Evolutionary conservation across 176 grass and related monocot genomes (phyloP), one percentile per base, ranked within the genome.

Genomic region (Miscanthus lutarioriparius): DNA sequence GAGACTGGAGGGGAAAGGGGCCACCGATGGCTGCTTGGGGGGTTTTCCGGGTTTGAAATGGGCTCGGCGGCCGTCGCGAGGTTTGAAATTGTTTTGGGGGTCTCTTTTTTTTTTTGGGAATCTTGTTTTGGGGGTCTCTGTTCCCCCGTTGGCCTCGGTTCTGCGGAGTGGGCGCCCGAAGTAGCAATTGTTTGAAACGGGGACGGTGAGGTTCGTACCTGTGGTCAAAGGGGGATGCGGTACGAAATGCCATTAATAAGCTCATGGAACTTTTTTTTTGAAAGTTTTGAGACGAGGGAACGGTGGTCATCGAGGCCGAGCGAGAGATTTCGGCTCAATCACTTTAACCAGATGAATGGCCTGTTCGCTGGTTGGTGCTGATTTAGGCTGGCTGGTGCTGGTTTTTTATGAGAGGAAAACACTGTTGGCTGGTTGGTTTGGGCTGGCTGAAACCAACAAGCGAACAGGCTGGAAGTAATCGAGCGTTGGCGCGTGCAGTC

Each of bases 61-160:
- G 13, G 45, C 84, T 86, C 84, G 88, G 75, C 88, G 89, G 80
- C 59, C 74, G 67, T 74, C 77, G 88, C 84, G 79, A 90, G 79
- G 74, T 83, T 86, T 85, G 30, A 72, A 85, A 76, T 85, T 75
- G 82, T 75, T 80, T 80, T 63, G 33, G 16, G 32, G 20, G 22
- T 4, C 17, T 5, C 7, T 20, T n/a, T n/a, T n/a, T n/a, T n/a
- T n/a, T n/a, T n/a, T n/a, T n/a, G n/a, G n/a, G n/a, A n/a, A n/a
- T n/a, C n/a, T 85, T 75, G 82, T 75, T 80, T 80, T 63, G 33
- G 16, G 32, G 20, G 22, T 4, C 17, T 5, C 7, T 20, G 49
- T 37, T 22, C 19, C 64, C 64, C 41, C 20, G 3, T 25, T 20
- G 19, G 75, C 75, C 81, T 80, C 81, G 75, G 48, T 74, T 58